Evolutionary conservation across 1,284 basidiomycete genomes (phyloP).

Genomic region (Termitomyces sp.): DNA sequence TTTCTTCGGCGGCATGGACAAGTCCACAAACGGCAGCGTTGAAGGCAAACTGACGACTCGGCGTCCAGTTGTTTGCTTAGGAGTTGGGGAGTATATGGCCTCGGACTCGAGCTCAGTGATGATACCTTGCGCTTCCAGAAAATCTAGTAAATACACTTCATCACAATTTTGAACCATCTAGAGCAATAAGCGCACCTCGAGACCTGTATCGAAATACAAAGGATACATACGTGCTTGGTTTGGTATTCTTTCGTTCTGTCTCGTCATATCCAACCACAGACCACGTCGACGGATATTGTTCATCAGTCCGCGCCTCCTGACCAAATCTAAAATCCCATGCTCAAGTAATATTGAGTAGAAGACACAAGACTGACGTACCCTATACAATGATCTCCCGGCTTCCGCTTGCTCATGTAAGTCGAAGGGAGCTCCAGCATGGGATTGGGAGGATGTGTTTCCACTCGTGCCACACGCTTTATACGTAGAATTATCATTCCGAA

Average conservation of each 20-base stretch:
- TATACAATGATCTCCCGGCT: slow-evolving; percentile 33
- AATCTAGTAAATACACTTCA: slow-evolving; percentile 26
- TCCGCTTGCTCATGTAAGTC: slow-evolving; percentile 24
- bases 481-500: slow-evolving; percentile 50
- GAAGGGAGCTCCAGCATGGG: slow-evolving; percentile 30
- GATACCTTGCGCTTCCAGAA: slow-evolving; percentile 41
- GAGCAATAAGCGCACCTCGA: slow-evolving; percentile 31
- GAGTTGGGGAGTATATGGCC: slow-evolving; percentile 8
- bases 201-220: slow-evolving; percentile 58
- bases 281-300: slow-evolving; percentile 47
- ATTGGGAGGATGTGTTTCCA: slow-evolving; percentile 30
- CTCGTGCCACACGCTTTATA: slow-evolving; percentile 42
- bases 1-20: slow-evolving; percentile 20
- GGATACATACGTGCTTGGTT: slow-evolving; percentile 45
- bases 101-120: slow-evolving; percentile 27
- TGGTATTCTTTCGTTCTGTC: slow-evolving; percentile 20
- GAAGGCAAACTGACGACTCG: slow-evolving; percentile 29
- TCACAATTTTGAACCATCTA: background rate
- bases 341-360: background rate
- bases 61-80: slow-evolving; percentile 21
- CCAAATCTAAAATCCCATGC: slow-evolving; percentile 36
- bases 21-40: slow-evolving; percentile 16
- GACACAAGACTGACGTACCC: slow-evolving; percentile 27
- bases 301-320: slow-evolving; percentile 28
- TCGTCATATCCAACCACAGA: slow-evolving; percentile 39